Evolutionary conservation across 345 rosid genomes (phyloP), one percentile per base, ranked within the genome.

Genomic region (Durio zibethinus): DNA sequence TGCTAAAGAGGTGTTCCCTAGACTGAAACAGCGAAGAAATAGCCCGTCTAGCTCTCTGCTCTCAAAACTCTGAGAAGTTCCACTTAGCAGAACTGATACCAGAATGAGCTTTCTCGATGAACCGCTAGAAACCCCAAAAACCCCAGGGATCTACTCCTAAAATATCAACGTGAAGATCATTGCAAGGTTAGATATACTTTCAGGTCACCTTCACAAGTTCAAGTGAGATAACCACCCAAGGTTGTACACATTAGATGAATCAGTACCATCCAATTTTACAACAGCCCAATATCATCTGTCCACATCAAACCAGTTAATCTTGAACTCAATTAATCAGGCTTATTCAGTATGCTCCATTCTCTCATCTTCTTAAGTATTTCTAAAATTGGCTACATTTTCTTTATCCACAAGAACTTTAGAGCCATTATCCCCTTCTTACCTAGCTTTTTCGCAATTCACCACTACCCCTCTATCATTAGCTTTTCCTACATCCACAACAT

Each of bases 271-370:
- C 61, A 80, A 50, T 33, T 14, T 7, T 1, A 25, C 15, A 52
- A 27, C 18, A 11, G 29, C 63, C n/a, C 68, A 27, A 54, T 20
- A 56, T 40, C 25, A 27, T 70, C 62, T 59, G 42, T 52, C 76
- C 72, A 73, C 52, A 45, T 68, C 50, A 65, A 43, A 56, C 57
- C 38, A 43, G 47, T 73, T 25, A 50, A 67, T 60, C 72, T 33
- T n/a, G 36, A 78, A 68, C 69, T 79, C 76, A 76, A n/a, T n/a
- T 63, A 62, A 16, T 74, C 31, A 45, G 62, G 60, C 50, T 70
- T 64, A 75, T n/a, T 53, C 76, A 35, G 50, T 59, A 45, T 61
- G 74, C 79, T 78, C 75, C 68, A 64, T 47, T 40, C 35, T 66
- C 57, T 73, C 60, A 14, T 54, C 63, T 16, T 72, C 43, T 11